These are phyloP conservation scores for Trichosporon coremiiforme DNA, from an alignment of 1,284 basidiomycete genomes.

Conservation along the genomic window DNA sequence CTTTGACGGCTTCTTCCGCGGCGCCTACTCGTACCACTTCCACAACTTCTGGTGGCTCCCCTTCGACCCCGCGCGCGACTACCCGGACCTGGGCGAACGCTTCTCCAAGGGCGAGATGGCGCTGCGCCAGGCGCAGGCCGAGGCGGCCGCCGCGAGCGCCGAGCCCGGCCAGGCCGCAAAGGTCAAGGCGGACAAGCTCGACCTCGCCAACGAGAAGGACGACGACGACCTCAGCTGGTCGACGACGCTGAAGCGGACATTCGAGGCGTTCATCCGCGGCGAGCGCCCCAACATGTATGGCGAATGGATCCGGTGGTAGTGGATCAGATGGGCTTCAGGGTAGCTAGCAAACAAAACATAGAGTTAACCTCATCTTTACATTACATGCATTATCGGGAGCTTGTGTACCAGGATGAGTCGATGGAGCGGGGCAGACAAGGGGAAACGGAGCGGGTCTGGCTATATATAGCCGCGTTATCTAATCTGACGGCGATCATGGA, in stretches of 20 bases:
- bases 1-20: constrained; percentile 82
- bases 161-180: neutral
- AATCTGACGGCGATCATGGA: neutral
- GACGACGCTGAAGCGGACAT: constrained; percentile 85
- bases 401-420: neutral
- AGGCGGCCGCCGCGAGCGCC: constrained; percentile 19
- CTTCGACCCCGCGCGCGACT: constrained; percentile 83
- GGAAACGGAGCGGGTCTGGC: neutral
- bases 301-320: constrained; percentile 64
- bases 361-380: constrained; percentile 16
- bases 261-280: constrained; percentile 81
- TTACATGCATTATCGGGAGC: constrained; percentile 20
- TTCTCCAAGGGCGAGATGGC: constrained; percentile 74
- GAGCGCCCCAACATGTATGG: constrained; percentile 91
- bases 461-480: neutral
- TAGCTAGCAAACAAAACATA: neutral
- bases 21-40: constrained; percentile 82
- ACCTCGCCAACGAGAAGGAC: constrained; percentile 52
- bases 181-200: constrained; percentile 20
- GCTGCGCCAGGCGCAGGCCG: constrained; percentile 46
- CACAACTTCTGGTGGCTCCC: constrained; percentile 92
- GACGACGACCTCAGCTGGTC: constrained; percentile 83
- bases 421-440: neutral
- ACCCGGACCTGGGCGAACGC: constrained; percentile 80
- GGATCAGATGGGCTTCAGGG: no score